phyloP scores from a whole-genome alignment of 208 protist genomes.

The Trypanosoma brucei region DNA sequence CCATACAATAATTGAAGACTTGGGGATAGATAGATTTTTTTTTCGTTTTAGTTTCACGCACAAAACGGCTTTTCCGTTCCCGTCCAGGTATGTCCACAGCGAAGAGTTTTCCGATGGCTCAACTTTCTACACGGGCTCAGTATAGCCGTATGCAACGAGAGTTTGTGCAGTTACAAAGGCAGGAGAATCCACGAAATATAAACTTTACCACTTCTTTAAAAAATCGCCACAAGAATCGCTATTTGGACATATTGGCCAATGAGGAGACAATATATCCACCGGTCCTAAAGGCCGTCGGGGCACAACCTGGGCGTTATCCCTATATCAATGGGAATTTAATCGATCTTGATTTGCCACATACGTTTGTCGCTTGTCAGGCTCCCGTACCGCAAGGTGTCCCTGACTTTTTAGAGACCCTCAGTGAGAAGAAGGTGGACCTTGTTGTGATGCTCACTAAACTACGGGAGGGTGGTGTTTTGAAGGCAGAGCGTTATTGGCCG shows the following conservation, averaged over 20 bases:
- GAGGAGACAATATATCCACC: slow-evolving; percentile 71
- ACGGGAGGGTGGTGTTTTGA: slow-evolving; percentile 47
- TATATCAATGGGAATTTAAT: slow-evolving; percentile 78
- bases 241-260: slow-evolving; percentile 76
- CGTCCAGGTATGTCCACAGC: not conserved
- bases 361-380: slow-evolving; percentile 80
- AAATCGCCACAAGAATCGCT: slow-evolving; percentile 58
- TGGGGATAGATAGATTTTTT: no score
- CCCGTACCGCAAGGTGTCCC: slow-evolving; percentile 50
- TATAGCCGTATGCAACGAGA: slow-evolving; percentile 40
- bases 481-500: slow-evolving; percentile 84
- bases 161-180: slow-evolving; percentile 38
- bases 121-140: slow-evolving; percentile 30
- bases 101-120: slow-evolving; percentile 24
- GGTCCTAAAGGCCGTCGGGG: not conserved
- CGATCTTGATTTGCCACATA: slow-evolving; percentile 31
- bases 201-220: slow-evolving; percentile 55
- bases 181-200: slow-evolving; percentile 37
- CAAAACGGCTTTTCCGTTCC: no score
- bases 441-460: slow-evolving; percentile 76
- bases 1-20: no score
- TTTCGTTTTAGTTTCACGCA: no score
- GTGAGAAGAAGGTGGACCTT: slow-evolving; percentile 42
- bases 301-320: not conserved
- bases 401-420: slow-evolving; percentile 52